phyloP scores from a whole-genome alignment of 768 basidiomycete species.

The Gymnopilus junonius region DNA sequence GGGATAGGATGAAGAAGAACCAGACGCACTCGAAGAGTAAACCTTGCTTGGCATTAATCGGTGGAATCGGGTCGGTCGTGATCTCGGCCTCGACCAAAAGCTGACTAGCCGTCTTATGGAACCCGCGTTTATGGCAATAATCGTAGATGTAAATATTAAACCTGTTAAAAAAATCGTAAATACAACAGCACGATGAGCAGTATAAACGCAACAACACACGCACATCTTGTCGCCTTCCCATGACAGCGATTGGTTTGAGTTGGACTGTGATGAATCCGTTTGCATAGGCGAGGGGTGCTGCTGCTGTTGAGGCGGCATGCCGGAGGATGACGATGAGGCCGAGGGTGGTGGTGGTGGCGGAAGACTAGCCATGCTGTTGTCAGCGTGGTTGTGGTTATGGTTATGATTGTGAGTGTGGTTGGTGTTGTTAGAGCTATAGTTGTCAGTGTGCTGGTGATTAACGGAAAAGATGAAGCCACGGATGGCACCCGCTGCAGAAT shows the following conservation, averaged over 20 bases:
- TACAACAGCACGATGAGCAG: no score
- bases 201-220: no score
- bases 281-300: slow-evolving; percentile 23
- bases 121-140: slow-evolving; percentile 83
- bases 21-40: slow-evolving; percentile 76
- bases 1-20: slow-evolving; percentile 12
- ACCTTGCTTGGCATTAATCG: slow-evolving; percentile 84
- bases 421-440: neutral
- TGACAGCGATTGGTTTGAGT: slow-evolving; percentile 39
- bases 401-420: neutral
- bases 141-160: slow-evolving; percentile 91
- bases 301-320: neutral
- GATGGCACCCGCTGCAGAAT: no score
- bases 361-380: neutral
- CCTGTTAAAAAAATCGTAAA: no score
- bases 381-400: neutral
- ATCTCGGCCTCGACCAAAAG: slow-evolving; percentile 72
- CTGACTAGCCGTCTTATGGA: slow-evolving; percentile 70
- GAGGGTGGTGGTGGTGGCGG: slow-evolving; percentile 32
- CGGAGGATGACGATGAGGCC: no score
- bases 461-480: neutral
- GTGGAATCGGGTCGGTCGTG: slow-evolving; percentile 62
- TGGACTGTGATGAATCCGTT: slow-evolving; percentile 24
- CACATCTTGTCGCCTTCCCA: slow-evolving; percentile 91
- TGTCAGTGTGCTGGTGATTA: neutral